Percentiles rank a stretch among this genome's conserved stretches.
Conservation (phyloP, 2,329 filamentous ascomycete genomes). For the Aureobasidium sp. region DNA sequence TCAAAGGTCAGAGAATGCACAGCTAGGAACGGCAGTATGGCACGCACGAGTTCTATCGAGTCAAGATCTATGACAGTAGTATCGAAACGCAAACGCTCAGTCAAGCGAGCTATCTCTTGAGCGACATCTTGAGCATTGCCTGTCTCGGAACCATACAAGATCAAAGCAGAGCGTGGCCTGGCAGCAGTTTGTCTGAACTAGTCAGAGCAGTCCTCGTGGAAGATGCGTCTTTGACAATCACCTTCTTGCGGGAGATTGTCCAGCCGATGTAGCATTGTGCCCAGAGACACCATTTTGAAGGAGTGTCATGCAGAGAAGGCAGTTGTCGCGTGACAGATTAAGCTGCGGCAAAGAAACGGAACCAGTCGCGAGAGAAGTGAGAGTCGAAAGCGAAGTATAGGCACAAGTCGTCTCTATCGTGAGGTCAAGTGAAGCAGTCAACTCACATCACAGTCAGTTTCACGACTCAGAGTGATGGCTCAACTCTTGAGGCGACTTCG, state of each 20-base stretch:
- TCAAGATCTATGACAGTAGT: conserved; percentile 72
- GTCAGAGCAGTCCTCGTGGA: not conserved
- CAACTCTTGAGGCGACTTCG: not conserved
- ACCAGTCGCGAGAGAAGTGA: not conserved
- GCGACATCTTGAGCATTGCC: conserved; percentile 90
- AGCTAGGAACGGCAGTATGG: not conserved
- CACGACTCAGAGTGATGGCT: not conserved
- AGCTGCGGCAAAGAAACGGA: too few species aligned
- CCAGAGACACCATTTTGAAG: not conserved
- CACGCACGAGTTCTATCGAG: conserved; percentile 60
- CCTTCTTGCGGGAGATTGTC: not conserved
- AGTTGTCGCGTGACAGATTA: not conserved
- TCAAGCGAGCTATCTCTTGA: conserved; percentile 66
- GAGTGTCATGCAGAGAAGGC: not conserved
- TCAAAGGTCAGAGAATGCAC: conserved; percentile 1
- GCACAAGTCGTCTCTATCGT: not conserved
- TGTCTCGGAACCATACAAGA: conserved; percentile 92
- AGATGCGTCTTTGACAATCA: not conserved
- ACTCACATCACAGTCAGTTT: not conserved
- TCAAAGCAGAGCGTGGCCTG: conserved; percentile 40
- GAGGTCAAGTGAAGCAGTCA: not conserved
- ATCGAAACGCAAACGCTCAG: conserved; percentile 69
- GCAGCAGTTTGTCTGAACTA: not conserved
- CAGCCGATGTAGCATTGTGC: not conserved
- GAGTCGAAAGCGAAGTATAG: not conserved